phyloP scores from a whole-genome alignment of 179 eudicot species.

The Spinacia oleracea region DNA sequence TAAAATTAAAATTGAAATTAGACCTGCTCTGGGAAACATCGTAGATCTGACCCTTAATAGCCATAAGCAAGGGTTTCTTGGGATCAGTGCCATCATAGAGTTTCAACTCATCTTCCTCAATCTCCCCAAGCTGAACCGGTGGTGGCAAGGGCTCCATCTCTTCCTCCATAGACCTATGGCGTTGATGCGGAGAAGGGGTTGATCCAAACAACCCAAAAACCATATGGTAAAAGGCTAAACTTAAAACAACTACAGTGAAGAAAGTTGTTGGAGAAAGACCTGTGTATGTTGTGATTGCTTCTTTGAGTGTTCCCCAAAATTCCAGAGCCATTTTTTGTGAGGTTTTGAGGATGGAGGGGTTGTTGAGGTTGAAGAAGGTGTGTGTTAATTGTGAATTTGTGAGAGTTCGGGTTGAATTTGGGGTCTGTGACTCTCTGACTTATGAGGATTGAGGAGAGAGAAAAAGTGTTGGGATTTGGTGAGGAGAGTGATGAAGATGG shows the following conservation, averaged over 20 bases:
- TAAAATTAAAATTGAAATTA: not conserved
- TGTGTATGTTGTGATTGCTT: slow-evolving; percentile 60
- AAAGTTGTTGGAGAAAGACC: slow-evolving; percentile 67
- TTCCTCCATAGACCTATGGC: slow-evolving; percentile 31
- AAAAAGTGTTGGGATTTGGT: slow-evolving; percentile 10
- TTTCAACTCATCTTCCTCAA: slow-evolving; percentile 58
- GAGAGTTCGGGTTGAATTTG: too few relatives aligned
- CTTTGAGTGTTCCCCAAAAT: slow-evolving; percentile 68
- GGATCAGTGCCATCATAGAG: slow-evolving; percentile 60
- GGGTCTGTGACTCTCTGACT: too few relatives aligned
- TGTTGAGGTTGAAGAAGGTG: not conserved
- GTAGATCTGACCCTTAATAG: slow-evolving; percentile 87
- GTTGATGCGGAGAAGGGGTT: slow-evolving; percentile 26
- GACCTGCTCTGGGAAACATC: slow-evolving; percentile 85
- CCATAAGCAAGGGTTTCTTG: slow-evolving; percentile 78
- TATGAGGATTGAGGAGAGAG: not conserved
- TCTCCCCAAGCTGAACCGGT: slow-evolving; percentile 71
- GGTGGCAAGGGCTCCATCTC: slow-evolving; percentile 59
- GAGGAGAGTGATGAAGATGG: not conserved
- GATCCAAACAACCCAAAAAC: slow-evolving; percentile 57
- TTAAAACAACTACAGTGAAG: slow-evolving; percentile 62
- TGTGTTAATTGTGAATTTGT: not conserved
- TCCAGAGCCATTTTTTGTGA: slow-evolving; percentile 49
- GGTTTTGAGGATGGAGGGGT: not conserved
- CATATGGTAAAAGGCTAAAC: slow-evolving; percentile 59